Percentiles rank a stretch among this genome's conserved stretches.
phyloP scores from a whole-genome alignment of 2,329 filamentous ascomycete genomes.

The Aspergillus ibericus region DNA sequence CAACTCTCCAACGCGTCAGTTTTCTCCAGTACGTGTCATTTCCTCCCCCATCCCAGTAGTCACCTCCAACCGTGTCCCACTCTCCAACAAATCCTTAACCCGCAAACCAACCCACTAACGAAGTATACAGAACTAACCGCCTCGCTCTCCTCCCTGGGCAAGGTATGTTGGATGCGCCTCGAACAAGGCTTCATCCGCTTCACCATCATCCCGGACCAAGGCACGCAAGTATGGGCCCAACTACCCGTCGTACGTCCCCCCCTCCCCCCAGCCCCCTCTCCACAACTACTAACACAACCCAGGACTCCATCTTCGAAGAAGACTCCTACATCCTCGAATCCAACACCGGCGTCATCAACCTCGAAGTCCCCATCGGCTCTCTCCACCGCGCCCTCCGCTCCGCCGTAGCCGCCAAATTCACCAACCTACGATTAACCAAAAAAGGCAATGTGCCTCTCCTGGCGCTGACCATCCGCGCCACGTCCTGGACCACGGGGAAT shows the following conservation, averaged over 20 bases:
- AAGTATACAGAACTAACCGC: conserved; percentile 57
- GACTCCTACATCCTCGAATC: conserved; percentile 78
- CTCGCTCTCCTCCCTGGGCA: conserved; percentile 67
- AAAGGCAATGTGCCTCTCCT: conserved; percentile 84
- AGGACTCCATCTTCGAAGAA: conserved; percentile 82
- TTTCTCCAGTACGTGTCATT: conserved; percentile 51
- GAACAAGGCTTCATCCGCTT: conserved; percentile 86
- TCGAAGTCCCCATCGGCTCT: conserved; percentile 86
- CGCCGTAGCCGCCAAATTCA: conserved; percentile 75
- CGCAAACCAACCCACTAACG: conserved; percentile 16
- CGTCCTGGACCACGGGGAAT: conserved; percentile 39
- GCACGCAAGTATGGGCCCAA: conserved; percentile 94
- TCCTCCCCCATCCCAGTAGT: not conserved
- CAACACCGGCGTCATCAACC: conserved; percentile 90
- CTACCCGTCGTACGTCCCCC: conserved; percentile 45
- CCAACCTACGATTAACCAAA: conserved; percentile 86
- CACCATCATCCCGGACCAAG: conserved; percentile 91
- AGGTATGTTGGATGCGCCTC: conserved; percentile 86
- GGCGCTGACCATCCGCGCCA: conserved; percentile 82
- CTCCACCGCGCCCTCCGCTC: conserved; percentile 91
- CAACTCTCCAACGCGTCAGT: conserved; percentile 38
- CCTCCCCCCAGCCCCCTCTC: not conserved
- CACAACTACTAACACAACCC: not conserved
- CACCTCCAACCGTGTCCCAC: not conserved
- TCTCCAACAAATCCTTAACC: conserved; percentile 5